Evolutionary conservation across 2,329 filamentous ascomycete species (phyloP).

Genomic region (Penicillium sp.): DNA sequence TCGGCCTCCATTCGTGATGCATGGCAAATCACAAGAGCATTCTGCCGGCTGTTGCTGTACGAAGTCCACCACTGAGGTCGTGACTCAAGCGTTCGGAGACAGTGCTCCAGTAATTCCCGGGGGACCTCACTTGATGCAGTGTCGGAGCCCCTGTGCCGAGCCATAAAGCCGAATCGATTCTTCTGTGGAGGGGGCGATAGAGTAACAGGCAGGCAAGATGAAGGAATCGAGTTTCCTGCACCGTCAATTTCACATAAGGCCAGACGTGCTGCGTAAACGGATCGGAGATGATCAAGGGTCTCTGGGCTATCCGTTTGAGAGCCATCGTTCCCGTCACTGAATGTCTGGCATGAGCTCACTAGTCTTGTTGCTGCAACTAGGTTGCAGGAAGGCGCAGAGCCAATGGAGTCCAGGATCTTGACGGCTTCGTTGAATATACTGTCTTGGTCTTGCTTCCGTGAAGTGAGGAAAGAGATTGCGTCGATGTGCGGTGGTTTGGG

Average conservation of each 20-base stretch:
- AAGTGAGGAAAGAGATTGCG: constrained; percentile 28
- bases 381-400: constrained; percentile 50
- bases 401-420: constrained; percentile 44
- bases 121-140: constrained; percentile 17
- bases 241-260: constrained; percentile 61
- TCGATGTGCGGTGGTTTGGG: constrained; percentile 18
- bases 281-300: constrained; percentile 47
- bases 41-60: constrained; percentile 60
- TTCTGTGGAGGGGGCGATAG: constrained; percentile 37
- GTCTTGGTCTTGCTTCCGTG: constrained; percentile 26
- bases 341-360: constrained; percentile 52
- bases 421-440: constrained; percentile 44
- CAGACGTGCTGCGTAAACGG: constrained; percentile 59
- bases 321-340: constrained; percentile 38
- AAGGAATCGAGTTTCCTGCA: constrained; percentile 50
- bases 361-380: constrained; percentile 51
- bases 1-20: constrained; percentile 58
- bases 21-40: constrained; percentile 60
- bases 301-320: constrained; percentile 26
- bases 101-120: constrained; percentile 44
- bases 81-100: constrained; percentile 52
- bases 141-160: constrained; percentile 22
- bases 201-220: constrained; percentile 50
- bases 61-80: constrained; percentile 60
- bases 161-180: constrained; percentile 20